Evolutionary conservation across 2,329 filamentous ascomycete genomes (phyloP).

Genomic region (Cladosporium colombiae): DNA sequence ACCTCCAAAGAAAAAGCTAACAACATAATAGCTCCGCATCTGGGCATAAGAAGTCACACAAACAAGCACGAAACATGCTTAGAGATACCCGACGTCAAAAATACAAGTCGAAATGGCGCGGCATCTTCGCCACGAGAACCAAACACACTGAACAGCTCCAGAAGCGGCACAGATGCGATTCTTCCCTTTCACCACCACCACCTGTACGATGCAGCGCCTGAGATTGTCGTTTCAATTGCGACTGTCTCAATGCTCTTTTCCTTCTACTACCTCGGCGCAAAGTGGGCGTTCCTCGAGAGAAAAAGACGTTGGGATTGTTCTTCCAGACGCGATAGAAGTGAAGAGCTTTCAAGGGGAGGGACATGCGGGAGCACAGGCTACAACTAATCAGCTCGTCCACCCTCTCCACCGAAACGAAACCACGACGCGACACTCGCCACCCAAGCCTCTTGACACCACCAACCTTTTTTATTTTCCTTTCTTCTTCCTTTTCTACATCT

Average conservation of each 20-base stretch:
- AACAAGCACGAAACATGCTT: constrained; percentile 18
- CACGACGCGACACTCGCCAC: constrained; percentile 1
- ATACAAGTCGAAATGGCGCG: constrained; percentile 9
- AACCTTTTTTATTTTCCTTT: constrained; percentile 8
- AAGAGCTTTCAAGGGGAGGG: not conserved
- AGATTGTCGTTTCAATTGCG: not conserved
- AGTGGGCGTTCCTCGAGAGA: constrained; percentile 12
- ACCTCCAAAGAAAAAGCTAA: constrained; percentile 24
- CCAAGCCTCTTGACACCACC: constrained; percentile 11
- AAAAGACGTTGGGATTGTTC: constrained; percentile 3
- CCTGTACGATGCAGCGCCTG: constrained; percentile 19
- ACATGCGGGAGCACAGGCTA: constrained; percentile 8
- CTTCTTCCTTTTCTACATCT: constrained; percentile 20
- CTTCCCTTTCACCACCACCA: constrained; percentile 6
- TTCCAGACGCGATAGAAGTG: constrained; percentile 10
- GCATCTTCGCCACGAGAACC: constrained; percentile 14
- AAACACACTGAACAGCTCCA: constrained; percentile 5
- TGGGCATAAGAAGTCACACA: constrained; percentile 46
- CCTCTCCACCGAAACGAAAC: not conserved
- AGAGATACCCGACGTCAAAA: constrained; percentile 16
- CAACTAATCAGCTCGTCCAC: constrained; percentile 15
- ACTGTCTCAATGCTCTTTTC: constrained; percentile 8
- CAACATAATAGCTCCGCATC: constrained; percentile 48
- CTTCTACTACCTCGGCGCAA: constrained; percentile 13
- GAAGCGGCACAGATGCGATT: constrained; percentile 20